phyloP scores from a whole-genome alignment of 805 yeast genomes.

The Candida ovalis region DNA sequence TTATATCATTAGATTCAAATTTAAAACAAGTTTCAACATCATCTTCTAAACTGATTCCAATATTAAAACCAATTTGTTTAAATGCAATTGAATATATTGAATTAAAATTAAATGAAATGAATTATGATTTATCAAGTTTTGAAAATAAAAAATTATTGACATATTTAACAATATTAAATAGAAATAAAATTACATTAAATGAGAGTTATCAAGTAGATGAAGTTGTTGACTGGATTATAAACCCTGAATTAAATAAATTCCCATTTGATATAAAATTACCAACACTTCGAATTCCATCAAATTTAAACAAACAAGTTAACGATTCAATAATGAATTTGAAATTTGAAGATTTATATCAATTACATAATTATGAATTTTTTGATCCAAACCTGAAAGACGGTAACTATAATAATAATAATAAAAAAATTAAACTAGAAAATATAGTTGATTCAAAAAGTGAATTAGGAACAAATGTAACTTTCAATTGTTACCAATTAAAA shows the following conservation, averaged over 20 bases:
- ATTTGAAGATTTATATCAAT: slow-evolving; percentile 9
- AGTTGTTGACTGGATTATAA: slow-evolving; percentile 30
- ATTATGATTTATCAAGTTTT: slow-evolving; percentile 4
- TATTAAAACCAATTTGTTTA: slow-evolving; percentile 41
- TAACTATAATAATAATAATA: slow-evolving; percentile 16
- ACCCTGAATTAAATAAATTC: slow-evolving; percentile 9
- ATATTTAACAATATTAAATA: slow-evolving; percentile 17
- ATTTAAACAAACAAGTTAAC: slow-evolving; percentile 15
- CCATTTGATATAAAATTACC: slow-evolving; percentile 18
- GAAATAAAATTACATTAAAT: slow-evolving; percentile 11
- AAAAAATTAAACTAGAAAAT: slow-evolving; percentile 21
- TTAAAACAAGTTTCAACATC: slow-evolving; percentile 12
- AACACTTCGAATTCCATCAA: slow-evolving; percentile 10
- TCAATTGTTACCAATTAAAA: slow-evolving; percentile 30
- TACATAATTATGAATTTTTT: slow-evolving; percentile 16
- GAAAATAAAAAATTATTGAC: slow-evolving; percentile 17
- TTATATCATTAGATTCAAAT: slow-evolving; percentile 47
- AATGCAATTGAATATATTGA: slow-evolving; percentile 44
- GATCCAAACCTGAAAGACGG: slow-evolving; percentile 11
- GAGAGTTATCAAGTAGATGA: slow-evolving; percentile 13
- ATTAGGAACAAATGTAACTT: slow-evolving; percentile 3
- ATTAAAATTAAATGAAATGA: slow-evolving; percentile 13
- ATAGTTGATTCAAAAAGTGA: neutral
- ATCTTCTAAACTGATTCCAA: slow-evolving; percentile 31
- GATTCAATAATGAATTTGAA: slow-evolving; percentile 17